Conservation (phyloP, 805 yeast species). For the Suhomyces pyralidae region DNA sequence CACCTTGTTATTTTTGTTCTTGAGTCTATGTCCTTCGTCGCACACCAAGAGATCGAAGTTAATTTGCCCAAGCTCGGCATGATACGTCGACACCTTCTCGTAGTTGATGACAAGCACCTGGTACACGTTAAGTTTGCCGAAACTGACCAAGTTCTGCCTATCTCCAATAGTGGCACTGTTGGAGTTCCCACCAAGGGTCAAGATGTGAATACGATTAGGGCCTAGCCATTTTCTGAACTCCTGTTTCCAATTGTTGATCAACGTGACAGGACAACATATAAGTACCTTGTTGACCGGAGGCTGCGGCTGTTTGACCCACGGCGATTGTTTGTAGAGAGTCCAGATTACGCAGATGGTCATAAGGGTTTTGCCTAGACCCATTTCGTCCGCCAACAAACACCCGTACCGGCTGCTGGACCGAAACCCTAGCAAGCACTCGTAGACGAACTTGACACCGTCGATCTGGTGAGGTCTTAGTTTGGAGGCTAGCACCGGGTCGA, state of each 20-base stretch:
- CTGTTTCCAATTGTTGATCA: constrained; percentile 80
- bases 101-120: constrained; percentile 86
- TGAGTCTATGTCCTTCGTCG: constrained; percentile 94
- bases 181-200: constrained; percentile 53
- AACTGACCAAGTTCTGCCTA: constrained; percentile 53
- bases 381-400: constrained; percentile 89
- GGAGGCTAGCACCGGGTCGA: constrained; percentile 56
- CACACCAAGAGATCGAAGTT: constrained; percentile 73
- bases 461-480: constrained; percentile 79
- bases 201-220: constrained; percentile 57
- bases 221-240: constrained; percentile 92
- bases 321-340: constrained; percentile 74
- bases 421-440: constrained; percentile 77
- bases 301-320: constrained; percentile 26
- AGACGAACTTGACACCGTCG: constrained; percentile 79
- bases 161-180: constrained; percentile 52
- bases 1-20: constrained; percentile 69
- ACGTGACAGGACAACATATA: constrained; percentile 88
- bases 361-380: constrained; percentile 89
- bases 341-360: constrained; percentile 81
- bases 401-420: constrained; percentile 55
- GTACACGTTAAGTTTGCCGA: constrained; percentile 66
- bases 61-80: constrained; percentile 46
- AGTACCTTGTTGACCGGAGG: constrained; percentile 56
- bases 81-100: constrained; percentile 65